Evolutionary conservation across 176 grass and related monocot genomes (phyloP), one percentile per base, ranked within the genome.

Genomic region (Eleusine indica): DNA sequence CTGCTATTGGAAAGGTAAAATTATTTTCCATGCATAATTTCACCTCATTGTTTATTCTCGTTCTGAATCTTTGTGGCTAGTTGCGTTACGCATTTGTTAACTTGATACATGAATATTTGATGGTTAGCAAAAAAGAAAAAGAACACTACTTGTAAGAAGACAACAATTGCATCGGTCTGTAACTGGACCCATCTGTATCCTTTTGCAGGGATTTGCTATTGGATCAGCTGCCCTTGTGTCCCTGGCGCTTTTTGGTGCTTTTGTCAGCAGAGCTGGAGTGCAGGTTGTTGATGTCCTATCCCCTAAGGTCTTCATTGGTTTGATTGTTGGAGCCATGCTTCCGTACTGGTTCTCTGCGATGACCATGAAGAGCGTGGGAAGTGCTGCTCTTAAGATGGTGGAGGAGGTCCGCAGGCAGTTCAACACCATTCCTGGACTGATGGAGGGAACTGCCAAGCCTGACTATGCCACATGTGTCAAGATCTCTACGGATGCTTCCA

Each of bases 311-410:
- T 97, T 97, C 79, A 93, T 97, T 74, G 94, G 94, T 30, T 76
- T 97, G 57, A 75, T 97, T 62, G 94, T 97, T 30, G 94, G 94
- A 75, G 94, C 94, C 85, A 97, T 97, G 94, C 94, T 97, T 73
- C 94, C 94, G 0, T 97, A 97, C 91, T 93, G 94, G 94, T 97
- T 93, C 89, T 94, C 94, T 74, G 94, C 94, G 53, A 97, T 97
- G 94, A 94, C 91, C 44, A 93, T 97, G 94, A 97, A 97, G 87
- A 97, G 94, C 86, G 94, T 97, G 52, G 91, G 94, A 77, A 93
- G 81, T 44, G 91, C 94, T 37, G 94, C 94, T 64, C 81, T 97
- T 38, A 94, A 93, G 82, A 97, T 97, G 94, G 94, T 97, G 19
- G 94, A 97, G 87, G 94, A 97, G 86, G 94, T 97, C 66, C 94